A percentile compares a stretch with the other conserved stretches of the same genome.
Conservation (phyloP, 2,329 filamentous ascomycete species). For the Dichotomopilus funicola region DNA sequence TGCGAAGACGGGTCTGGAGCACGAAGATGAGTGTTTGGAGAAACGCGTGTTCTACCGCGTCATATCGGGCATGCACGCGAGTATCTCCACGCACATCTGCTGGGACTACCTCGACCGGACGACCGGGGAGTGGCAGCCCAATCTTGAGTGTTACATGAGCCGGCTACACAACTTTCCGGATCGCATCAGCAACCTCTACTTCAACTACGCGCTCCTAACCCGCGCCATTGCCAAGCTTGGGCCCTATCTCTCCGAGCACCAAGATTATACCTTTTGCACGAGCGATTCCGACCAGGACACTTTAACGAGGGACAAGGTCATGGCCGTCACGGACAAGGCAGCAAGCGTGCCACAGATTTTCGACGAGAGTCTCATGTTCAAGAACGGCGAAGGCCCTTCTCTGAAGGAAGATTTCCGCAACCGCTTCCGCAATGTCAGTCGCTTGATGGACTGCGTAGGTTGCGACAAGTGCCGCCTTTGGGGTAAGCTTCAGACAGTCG, state of each 20-base stretch:
- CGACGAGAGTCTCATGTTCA: slow-evolving; percentile 93
- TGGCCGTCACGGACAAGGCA: slow-evolving; percentile 65
- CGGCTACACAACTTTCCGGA: slow-evolving; percentile 83
- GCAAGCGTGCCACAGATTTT: slow-evolving; percentile 74
- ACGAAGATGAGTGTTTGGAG: slow-evolving; percentile 89
- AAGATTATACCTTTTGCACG: slow-evolving; percentile 82
- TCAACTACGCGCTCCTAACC: slow-evolving; percentile 95
- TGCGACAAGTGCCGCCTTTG: slow-evolving; percentile 98
- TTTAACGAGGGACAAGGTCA: slow-evolving; percentile 73
- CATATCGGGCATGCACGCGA: slow-evolving; percentile 95
- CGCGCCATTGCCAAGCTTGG: slow-evolving; percentile 87
- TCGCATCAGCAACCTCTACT: slow-evolving; percentile 94
- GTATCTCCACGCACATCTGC: slow-evolving; percentile 93
- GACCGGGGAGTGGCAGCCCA: slow-evolving; percentile 87
- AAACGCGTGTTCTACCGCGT: slow-evolving; percentile 98
- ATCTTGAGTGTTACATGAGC: slow-evolving; percentile 78
- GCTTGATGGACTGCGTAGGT: slow-evolving; percentile 96
- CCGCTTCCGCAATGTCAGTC: slow-evolving; percentile 92
- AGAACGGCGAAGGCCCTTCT: slow-evolving; percentile 63
- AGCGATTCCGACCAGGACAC: slow-evolving; percentile 75
- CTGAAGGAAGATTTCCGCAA: slow-evolving; percentile 97
- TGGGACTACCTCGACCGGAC: slow-evolving; percentile 95
- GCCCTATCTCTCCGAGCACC: slow-evolving; percentile 57
- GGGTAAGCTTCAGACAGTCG: slow-evolving; percentile 93
- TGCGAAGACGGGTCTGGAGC: slow-evolving; percentile 60